Evolutionary conservation across 331 rosid genomes (phyloP).

Genomic region (Stylosanthes scabra): DNA sequence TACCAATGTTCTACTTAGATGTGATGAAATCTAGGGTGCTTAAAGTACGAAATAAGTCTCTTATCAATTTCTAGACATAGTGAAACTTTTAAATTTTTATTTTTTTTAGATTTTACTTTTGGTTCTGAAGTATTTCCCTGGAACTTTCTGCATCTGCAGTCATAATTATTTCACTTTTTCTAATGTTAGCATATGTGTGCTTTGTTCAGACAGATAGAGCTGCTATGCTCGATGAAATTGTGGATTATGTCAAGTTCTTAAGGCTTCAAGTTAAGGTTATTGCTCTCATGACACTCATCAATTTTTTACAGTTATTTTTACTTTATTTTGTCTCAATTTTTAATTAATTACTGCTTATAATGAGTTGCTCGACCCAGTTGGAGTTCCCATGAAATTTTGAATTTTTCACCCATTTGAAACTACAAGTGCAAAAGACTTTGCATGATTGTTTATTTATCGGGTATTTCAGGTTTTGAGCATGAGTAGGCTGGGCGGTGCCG

Average conservation of each 20-base stretch:
- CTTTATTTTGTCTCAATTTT: slow-evolving; percentile 26
- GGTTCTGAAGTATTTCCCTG: slow-evolving; percentile 19
- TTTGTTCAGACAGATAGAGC: slow-evolving; percentile 88
- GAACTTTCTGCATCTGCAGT: background rate
- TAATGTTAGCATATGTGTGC: slow-evolving; percentile 34
- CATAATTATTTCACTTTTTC: slow-evolving; percentile 25
- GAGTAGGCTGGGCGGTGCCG: slow-evolving; percentile 99
- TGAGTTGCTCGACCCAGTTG: too few species aligned
- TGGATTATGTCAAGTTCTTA: slow-evolving; percentile 95
- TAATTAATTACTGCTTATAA: too few species aligned
- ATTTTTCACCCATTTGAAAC: slow-evolving; percentile 18
- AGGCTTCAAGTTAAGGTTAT: slow-evolving; percentile 96
- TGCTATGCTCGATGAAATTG: slow-evolving; percentile 96
- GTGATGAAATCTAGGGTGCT: slow-evolving; percentile 2
- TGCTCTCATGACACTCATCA: slow-evolving; percentile 18
- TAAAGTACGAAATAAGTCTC: slow-evolving; percentile 16
- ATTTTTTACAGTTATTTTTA: slow-evolving; percentile 7
- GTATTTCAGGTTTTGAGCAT: slow-evolving; percentile 90
- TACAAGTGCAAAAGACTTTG: background rate
- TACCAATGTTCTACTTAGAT: slow-evolving; percentile 6
- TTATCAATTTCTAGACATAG: too few species aligned
- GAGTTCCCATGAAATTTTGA: slow-evolving; percentile 18
- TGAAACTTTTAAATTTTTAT: too few species aligned
- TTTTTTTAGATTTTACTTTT: too few species aligned
- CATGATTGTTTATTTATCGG: slow-evolving; percentile 31